Percentiles rank a stretch among this genome's conserved stretches.
These are phyloP conservation scores for Cyphellophora attinorum DNA, from an alignment of 2,329 filamentous ascomycete species.

Conservation along the genomic window DNA sequence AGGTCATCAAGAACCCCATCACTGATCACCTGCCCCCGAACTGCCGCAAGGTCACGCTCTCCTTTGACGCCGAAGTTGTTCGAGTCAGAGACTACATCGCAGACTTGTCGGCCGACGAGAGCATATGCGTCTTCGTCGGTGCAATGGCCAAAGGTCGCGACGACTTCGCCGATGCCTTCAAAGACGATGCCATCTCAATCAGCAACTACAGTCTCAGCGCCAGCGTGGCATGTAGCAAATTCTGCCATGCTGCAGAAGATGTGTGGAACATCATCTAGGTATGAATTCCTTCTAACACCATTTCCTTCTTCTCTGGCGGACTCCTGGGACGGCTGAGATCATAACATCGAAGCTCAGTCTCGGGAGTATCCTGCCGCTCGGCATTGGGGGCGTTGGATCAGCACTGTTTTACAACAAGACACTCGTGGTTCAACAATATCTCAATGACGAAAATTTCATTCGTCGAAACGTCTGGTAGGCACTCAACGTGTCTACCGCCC, in stretches of 20 bases:
- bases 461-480: constrained; percentile 29
- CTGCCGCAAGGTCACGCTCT: constrained; percentile 94
- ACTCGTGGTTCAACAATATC: constrained; percentile 59
- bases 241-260: constrained; percentile 96
- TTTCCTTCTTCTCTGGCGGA: constrained; percentile 7
- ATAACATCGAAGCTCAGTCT: constrained; percentile 59
- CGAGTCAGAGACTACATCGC: constrained; percentile 84
- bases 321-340: constrained; percentile 45
- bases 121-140: constrained; percentile 94
- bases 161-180: constrained; percentile 86
- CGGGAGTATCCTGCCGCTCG: constrained; percentile 31
- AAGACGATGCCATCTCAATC: constrained; percentile 96
- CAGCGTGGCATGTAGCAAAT: constrained; percentile 98
- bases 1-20: constrained; percentile 96
- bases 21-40: constrained; percentile 94
- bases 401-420: constrained; percentile 79
- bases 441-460: constrained; percentile 40
- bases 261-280: constrained; percentile 78
- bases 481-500: constrained; percentile 55
- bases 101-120: constrained; percentile 69
- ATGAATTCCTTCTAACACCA: constrained; percentile 5
- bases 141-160: constrained; percentile 97
- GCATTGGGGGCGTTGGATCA: constrained; percentile 59
- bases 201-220: constrained; percentile 97
- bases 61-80: constrained; percentile 82